These are phyloP conservation scores for Amanita exitialis DNA, from an alignment of 768 basidiomycete species.

Conservation along the genomic window DNA sequence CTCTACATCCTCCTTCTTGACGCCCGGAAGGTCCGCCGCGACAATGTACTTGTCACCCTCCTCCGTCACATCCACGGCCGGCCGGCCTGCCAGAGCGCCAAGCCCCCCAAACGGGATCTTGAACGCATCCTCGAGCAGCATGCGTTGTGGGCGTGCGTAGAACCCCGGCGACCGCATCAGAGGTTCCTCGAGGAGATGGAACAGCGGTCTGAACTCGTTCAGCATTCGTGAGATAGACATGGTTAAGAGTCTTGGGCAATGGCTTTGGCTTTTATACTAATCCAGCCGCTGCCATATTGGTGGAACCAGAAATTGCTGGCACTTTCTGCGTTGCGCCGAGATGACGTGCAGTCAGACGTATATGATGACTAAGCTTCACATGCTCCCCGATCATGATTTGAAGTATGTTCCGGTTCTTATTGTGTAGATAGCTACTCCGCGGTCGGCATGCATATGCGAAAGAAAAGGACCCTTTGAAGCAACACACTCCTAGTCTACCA, in stretches of 20 bases:
- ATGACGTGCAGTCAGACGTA: no score
- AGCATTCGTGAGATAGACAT: constrained; percentile 65
- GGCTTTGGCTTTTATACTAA: not conserved
- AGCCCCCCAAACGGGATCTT: constrained; percentile 11
- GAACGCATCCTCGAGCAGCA: constrained; percentile 40
- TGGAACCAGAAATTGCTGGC: not conserved
- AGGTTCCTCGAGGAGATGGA: constrained; percentile 71
- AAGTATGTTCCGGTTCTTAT: no score
- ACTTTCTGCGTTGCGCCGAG: not conserved
- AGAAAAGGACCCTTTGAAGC: not conserved
- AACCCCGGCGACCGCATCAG: constrained; percentile 25
- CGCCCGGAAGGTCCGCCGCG: constrained; percentile 72
- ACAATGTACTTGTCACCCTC: constrained; percentile 54
- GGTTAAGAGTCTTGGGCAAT: not conserved
- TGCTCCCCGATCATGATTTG: no score
- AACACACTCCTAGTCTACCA: no score
- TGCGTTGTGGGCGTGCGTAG: constrained; percentile 4
- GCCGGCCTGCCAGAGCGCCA: constrained; percentile 20
- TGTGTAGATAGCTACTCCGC: no score
- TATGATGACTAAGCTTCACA: not conserved
- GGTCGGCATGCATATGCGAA: no score
- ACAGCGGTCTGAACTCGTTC: constrained; percentile 64
- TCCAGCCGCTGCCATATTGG: not conserved
- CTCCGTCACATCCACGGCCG: constrained; percentile 62
- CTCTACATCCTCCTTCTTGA: constrained; percentile 68